Conservation (phyloP, 2,329 filamentous ascomycete species). For the Scedosporium dehoogii region DNA sequence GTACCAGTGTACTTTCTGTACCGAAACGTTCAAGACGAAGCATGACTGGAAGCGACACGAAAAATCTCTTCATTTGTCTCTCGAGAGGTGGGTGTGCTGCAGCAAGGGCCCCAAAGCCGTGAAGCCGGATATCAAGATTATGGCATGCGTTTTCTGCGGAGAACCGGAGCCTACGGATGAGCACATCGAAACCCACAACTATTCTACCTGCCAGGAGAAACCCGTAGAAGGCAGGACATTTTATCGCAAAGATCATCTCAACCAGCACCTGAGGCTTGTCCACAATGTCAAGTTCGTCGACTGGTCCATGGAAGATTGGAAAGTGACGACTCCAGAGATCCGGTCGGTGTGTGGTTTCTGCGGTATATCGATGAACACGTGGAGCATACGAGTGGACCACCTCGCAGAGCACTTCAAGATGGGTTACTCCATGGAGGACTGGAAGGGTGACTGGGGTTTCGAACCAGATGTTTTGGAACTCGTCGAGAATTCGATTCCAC, state of each 20-base stretch:
- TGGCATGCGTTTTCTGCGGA: conserved; percentile 51
- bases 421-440: conserved; percentile 56
- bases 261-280: conserved; percentile 54
- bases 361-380: conserved; percentile 50
- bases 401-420: conserved; percentile 59
- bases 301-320: conserved; percentile 59
- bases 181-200: conserved; percentile 50
- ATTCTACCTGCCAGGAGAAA: conserved; percentile 57
- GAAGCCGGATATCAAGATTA: conserved; percentile 47
- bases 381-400: conserved; percentile 51
- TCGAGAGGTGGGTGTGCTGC: conserved; percentile 56
- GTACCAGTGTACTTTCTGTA: conserved; percentile 61
- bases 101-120: conserved; percentile 45
- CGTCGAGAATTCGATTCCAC: conserved; percentile 58
- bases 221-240: conserved; percentile 51
- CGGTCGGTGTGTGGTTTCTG: conserved; percentile 58
- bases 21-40: conserved; percentile 57
- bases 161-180: conserved; percentile 41
- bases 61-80: conserved; percentile 54
- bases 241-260: conserved; percentile 58
- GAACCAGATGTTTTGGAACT: conserved; percentile 49
- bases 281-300: conserved; percentile 50
- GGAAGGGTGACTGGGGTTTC: conserved; percentile 63
- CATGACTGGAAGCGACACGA: conserved; percentile 65
- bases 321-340: conserved; percentile 49